Conservation (phyloP, 106 monocot species). For the Dendrobium officinale region DNA sequence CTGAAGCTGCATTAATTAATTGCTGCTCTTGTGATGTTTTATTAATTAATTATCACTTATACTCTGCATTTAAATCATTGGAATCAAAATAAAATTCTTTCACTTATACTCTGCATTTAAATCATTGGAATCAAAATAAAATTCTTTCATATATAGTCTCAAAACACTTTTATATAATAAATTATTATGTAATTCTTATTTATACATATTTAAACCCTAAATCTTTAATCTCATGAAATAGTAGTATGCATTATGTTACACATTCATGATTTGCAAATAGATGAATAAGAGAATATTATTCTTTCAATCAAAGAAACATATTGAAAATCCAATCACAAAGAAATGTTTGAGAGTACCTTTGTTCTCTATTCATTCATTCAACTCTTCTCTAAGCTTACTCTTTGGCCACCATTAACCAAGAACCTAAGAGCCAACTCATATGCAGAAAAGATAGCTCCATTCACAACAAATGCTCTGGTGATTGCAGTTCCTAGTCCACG, state of each 20-base stretch:
- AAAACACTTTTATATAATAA: no score
- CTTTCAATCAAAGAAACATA: no score
- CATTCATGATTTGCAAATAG: neutral
- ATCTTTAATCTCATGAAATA: neutral
- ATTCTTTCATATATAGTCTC: no score
- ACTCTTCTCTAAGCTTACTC: conserved; percentile 43
- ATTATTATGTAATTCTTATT: no score
- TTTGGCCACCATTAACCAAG: conserved; percentile 27
- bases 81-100: no score
- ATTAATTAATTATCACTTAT: no score
- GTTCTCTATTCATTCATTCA: conserved; percentile 10
- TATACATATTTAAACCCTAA: no score
- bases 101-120: no score
- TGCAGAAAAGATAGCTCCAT: conserved; percentile 87
- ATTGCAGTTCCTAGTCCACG: conserved; percentile 88
- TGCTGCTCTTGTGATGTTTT: no score
- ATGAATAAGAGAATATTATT: neutral
- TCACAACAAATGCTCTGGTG: conserved; percentile 78
- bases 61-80: no score
- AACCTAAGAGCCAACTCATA: conserved; percentile 77
- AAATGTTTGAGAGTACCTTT: neutral
- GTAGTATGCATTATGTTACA: neutral
- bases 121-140: no score
- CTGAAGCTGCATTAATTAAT: no score
- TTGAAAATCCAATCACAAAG: neutral